phyloP scores from a whole-genome alignment of 2,329 filamentous ascomycete genomes.

The Nemania sp. region DNA sequence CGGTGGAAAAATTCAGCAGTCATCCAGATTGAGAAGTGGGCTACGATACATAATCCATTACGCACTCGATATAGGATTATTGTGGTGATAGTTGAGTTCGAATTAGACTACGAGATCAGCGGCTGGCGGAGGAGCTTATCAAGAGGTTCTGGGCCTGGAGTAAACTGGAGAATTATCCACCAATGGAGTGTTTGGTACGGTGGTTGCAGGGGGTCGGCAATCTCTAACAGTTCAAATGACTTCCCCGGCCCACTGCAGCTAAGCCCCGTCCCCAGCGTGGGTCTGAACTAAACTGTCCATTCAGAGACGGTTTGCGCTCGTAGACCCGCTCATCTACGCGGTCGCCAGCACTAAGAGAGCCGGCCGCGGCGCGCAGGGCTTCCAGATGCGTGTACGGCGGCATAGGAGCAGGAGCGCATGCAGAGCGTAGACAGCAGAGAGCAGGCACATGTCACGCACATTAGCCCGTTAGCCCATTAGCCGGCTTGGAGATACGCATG shows the following conservation, averaged over 20 bases:
- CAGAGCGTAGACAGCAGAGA: no score
- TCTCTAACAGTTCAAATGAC: slow-evolving; percentile 23
- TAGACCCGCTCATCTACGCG: neutral
- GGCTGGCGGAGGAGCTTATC: neutral
- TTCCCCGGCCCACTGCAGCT: slow-evolving; percentile 1
- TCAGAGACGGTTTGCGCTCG: neutral
- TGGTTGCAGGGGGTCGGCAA: slow-evolving; percentile 9
- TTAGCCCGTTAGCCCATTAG: no score
- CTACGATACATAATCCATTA: slow-evolving; percentile 6
- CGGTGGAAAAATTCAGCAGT: neutral
- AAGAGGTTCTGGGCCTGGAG: slow-evolving; percentile 15
- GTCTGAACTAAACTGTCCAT: neutral
- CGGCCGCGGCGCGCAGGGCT: neutral
- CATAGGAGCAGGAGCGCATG: no score
- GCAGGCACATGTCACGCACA: neutral
- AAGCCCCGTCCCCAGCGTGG: neutral
- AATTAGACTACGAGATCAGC: neutral
- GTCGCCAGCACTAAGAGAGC: slow-evolving; percentile 1
- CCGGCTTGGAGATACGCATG: no score
- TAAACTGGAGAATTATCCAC: slow-evolving; percentile 23
- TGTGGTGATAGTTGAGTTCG: neutral
- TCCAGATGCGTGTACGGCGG: neutral
- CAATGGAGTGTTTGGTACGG: slow-evolving; percentile 17
- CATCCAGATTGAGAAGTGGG: neutral
- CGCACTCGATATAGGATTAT: neutral